Evolutionary conservation across 306 rosid species (phyloP).

Genomic region (Lathyrus sativus): DNA sequence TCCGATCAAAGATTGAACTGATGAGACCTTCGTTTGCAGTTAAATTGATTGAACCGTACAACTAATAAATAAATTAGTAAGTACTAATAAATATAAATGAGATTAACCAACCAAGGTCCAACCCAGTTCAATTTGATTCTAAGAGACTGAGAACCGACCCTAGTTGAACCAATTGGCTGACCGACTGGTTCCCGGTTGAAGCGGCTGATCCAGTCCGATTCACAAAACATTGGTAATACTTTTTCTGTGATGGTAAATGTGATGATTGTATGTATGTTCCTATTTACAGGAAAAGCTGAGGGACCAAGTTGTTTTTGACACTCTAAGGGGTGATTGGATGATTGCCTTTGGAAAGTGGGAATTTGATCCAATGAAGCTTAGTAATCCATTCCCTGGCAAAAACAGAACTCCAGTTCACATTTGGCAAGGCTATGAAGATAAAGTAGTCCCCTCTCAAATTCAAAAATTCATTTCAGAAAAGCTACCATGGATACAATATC

Average conservation of each 20-base stretch:
- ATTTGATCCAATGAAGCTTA: conserved; percentile 72
- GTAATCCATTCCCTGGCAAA: conserved; percentile 64
- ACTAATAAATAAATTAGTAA: neutral
- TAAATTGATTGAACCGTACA: neutral
- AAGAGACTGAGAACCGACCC: neutral
- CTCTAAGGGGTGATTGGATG: conserved; percentile 74
- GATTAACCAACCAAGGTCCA: neutral
- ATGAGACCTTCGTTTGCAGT: neutral
- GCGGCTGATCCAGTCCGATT: neutral
- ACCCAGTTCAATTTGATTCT: neutral
- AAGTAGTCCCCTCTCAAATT: conserved; percentile 79
- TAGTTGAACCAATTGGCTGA: neutral
- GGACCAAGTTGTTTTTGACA: conserved; percentile 67
- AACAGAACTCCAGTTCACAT: conserved; percentile 65
- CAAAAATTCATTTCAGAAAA: conserved; percentile 71
- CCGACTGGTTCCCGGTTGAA: neutral
- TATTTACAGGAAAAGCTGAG: conserved; percentile 55
- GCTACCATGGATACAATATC: conserved; percentile 86
- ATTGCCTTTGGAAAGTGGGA: conserved; percentile 81
- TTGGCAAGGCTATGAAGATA: conserved; percentile 95
- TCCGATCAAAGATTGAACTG: neutral
- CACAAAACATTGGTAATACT: neutral
- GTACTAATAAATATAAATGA: too few species aligned
- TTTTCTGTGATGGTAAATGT: conserved; percentile 26
- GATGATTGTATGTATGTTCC: conserved; percentile 38